Evolutionary conservation across 306 rosid genomes (phyloP).

Genomic region (Glycyrrhiza uralensis): DNA sequence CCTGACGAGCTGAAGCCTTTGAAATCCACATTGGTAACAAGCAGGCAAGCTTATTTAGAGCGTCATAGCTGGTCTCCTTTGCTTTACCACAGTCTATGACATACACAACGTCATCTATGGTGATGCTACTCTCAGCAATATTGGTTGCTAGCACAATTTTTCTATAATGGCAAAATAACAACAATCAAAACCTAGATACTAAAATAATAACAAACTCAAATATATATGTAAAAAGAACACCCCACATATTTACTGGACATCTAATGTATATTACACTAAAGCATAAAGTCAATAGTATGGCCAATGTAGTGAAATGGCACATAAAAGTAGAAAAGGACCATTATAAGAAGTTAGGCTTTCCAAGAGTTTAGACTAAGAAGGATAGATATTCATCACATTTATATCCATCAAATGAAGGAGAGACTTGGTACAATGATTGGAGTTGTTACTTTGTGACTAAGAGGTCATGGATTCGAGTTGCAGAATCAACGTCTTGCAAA

Average conservation of each 20-base stretch:
- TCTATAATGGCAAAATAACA: conserved; percentile 46
- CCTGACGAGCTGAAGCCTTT: conserved; percentile 98
- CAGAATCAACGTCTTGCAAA: background rate
- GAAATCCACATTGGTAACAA: conserved; percentile 95
- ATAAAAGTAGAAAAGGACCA: background rate
- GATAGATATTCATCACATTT: background rate
- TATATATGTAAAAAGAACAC: background rate
- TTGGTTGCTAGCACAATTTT: conserved; percentile 96
- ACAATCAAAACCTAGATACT: conserved; percentile 19
- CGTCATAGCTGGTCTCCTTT: conserved; percentile 98
- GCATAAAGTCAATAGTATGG: background rate
- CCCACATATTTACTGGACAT: background rate
- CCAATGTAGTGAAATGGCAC: background rate
- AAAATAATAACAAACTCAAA: conserved; percentile 11
- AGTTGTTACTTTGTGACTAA: background rate
- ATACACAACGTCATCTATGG: conserved; percentile 91
- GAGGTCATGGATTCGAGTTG: background rate
- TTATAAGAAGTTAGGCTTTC: background rate
- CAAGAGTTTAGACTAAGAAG: background rate
- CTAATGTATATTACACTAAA: background rate
- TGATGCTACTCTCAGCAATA: conserved; percentile 98
- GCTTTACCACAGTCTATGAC: conserved; percentile 99
- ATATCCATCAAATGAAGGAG: background rate
- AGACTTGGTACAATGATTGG: background rate
- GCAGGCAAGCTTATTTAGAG: conserved; percentile 93